Evolutionary conservation across 768 basidiomycete genomes (phyloP).

Genomic region (Sistotremastrum suecicum): DNA sequence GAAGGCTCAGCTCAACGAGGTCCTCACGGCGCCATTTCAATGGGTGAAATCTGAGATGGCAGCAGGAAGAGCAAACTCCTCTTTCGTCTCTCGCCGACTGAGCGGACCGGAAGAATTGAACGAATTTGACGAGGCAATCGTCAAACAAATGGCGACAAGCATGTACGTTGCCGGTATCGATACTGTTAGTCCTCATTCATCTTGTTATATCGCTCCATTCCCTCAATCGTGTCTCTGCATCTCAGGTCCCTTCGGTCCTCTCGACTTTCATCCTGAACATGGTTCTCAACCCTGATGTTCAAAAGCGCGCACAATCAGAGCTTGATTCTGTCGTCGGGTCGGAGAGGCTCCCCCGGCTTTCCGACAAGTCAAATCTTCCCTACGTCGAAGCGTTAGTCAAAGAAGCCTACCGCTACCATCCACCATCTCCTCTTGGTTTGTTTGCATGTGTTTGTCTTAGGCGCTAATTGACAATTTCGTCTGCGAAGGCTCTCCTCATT

Average conservation of each 20-base stretch:
- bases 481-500: conserved; percentile 19
- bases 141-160: no score
- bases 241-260: neutral
- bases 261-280: conserved; percentile 1
- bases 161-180: no score
- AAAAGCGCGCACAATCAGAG: conserved; percentile 4
- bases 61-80: no score
- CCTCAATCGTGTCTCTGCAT: no score
- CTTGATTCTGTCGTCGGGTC: conserved; percentile 1
- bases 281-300: neutral
- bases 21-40: no score
- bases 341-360: conserved; percentile 1
- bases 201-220: no score
- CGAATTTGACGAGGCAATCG: no score
- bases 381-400: conserved; percentile 1
- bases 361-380: conserved; percentile 1
- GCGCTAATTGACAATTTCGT: no score
- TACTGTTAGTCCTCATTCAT: no score
- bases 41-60: no score
- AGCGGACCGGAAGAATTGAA: no score
- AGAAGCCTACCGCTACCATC: conserved; percentile 2
- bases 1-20: conserved; percentile 19
- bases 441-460: neutral
- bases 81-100: no score
- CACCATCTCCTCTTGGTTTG: conserved; percentile 1